Percentiles rank a stretch among this genome's conserved stretches.
phyloP scores from a whole-genome alignment of 805 yeast species.

The Candida methanosorbosa region DNA sequence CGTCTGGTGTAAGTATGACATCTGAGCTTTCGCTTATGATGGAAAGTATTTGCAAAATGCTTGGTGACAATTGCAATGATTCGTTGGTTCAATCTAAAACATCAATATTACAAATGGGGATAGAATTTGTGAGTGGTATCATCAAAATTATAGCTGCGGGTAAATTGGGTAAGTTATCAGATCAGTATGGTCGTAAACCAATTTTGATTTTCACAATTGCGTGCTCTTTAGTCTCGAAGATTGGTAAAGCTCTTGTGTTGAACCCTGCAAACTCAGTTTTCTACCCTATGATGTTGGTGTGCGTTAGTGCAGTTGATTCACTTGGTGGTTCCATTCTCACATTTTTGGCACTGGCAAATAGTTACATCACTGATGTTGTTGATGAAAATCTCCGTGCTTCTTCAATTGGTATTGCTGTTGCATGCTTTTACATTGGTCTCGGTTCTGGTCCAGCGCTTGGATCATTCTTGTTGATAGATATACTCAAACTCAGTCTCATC shows the following conservation, averaged over 20 bases:
- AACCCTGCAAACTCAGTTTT: slow-evolving; percentile 18
- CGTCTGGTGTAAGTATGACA: slow-evolving; percentile 29
- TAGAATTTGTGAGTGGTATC: slow-evolving; percentile 35
- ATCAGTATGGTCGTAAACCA: slow-evolving; percentile 52
- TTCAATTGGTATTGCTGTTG: slow-evolving; percentile 49
- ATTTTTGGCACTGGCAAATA: slow-evolving; percentile 48
- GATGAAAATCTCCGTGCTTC: slow-evolving; percentile 51
- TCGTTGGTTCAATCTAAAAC: slow-evolving; percentile 24
- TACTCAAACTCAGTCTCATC: slow-evolving; percentile 20
- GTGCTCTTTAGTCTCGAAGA: slow-evolving; percentile 8
- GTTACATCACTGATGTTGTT: slow-evolving; percentile 70
- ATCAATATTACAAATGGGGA: slow-evolving; percentile 29
- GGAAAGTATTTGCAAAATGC: slow-evolving; percentile 30
- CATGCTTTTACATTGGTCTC: slow-evolving; percentile 50
- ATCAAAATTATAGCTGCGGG: slow-evolving; percentile 47
- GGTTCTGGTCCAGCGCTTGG: slow-evolving; percentile 61
- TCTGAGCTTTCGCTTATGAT: slow-evolving; percentile 28
- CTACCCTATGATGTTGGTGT: slow-evolving; percentile 28
- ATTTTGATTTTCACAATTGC: slow-evolving; percentile 27
- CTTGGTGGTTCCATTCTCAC: slow-evolving; percentile 58
- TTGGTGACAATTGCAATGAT: slow-evolving; percentile 7
- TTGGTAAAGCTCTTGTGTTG: slow-evolving; percentile 9
- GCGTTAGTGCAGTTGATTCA: slow-evolving; percentile 36
- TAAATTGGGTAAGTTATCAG: slow-evolving; percentile 55
- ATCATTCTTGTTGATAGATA: slow-evolving; percentile 18